These are phyloP conservation scores for Manihot esculenta DNA, from an alignment of 441 rosid species.

Conservation along the genomic window DNA sequence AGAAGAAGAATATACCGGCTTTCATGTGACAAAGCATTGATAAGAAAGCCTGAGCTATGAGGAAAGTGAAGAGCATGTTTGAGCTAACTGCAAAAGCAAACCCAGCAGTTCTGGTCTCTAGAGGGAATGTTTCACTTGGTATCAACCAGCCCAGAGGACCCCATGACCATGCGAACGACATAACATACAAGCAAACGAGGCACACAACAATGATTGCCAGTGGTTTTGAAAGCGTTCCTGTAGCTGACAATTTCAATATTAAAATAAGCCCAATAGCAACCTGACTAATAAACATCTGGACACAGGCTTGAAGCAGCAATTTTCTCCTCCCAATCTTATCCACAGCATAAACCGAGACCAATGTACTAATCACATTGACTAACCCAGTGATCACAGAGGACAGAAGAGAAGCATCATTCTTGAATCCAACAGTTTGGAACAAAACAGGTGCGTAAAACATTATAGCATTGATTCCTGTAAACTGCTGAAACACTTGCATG, in stretches of 20 bases:
- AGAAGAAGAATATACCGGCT: slow-evolving; percentile 15
- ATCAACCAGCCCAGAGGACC: slow-evolving; percentile 17
- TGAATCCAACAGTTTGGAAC: slow-evolving; percentile 20
- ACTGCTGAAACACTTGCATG: slow-evolving; percentile 14
- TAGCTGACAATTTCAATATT: background rate
- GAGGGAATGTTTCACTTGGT: slow-evolving; percentile 17
- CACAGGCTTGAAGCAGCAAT: slow-evolving; percentile 6
- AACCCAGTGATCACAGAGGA: slow-evolving; percentile 9
- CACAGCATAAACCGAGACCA: slow-evolving; percentile 7
- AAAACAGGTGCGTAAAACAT: slow-evolving; percentile 21
- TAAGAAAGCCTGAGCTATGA: slow-evolving; percentile 17
- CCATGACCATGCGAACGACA: slow-evolving; percentile 15
- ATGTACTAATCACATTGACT: background rate
- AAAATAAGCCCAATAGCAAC: slow-evolving; percentile 1
- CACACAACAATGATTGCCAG: background rate
- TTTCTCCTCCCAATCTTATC: slow-evolving; percentile 12
- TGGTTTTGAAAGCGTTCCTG: background rate
- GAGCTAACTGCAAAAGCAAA: slow-evolving; percentile 19
- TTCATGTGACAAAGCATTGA: slow-evolving; percentile 12
- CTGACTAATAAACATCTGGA: background rate
- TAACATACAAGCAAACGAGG: background rate
- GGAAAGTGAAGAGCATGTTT: slow-evolving; percentile 11
- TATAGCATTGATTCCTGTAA: slow-evolving; percentile 20
- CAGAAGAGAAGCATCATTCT: slow-evolving; percentile 12
- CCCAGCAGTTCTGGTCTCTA: slow-evolving; percentile 13